These are phyloP conservation scores for Pseudocohnilembus persalinus DNA, from an alignment of 169 alveolate genomes.

Conservation along the genomic window DNA sequence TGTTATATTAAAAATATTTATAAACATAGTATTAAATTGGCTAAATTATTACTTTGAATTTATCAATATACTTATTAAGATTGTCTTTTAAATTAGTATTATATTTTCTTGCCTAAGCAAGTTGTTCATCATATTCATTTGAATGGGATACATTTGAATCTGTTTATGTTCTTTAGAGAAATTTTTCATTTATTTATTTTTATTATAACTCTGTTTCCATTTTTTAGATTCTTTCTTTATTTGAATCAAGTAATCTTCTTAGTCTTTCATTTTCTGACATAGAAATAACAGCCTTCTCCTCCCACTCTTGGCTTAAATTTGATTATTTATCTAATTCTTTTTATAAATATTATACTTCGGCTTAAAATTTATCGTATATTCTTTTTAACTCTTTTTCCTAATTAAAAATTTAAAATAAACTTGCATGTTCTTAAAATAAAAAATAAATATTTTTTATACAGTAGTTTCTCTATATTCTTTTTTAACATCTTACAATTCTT, in stretches of 20 bases:
- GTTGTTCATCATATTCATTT: not conserved
- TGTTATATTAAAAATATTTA: too few relatives aligned
- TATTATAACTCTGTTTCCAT: not conserved
- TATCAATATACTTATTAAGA: not conserved
- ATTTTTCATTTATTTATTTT: too few relatives aligned
- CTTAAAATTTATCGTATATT: not conserved
- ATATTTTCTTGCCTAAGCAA: not conserved
- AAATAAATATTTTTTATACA: not conserved
- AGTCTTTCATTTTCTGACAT: not conserved
- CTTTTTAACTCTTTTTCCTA: not conserved
- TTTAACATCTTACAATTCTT: not conserved
- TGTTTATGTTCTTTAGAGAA: too few relatives aligned
- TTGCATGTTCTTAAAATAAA: too few relatives aligned
- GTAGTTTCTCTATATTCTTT: not conserved
- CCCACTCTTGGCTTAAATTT: not conserved
- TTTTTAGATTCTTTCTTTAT: not conserved
- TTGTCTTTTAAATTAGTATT: not conserved
- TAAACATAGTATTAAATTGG: too few relatives aligned
- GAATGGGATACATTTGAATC: not conserved
- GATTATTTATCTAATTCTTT: not conserved
- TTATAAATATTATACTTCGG: not conserved
- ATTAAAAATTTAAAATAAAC: too few relatives aligned
- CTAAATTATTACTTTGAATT: not conserved
- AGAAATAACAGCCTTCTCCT: not conserved
- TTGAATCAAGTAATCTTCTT: not conserved